phyloP scores from a whole-genome alignment of 2,329 filamentous ascomycete species.

The Penicillium vulpinum region DNA sequence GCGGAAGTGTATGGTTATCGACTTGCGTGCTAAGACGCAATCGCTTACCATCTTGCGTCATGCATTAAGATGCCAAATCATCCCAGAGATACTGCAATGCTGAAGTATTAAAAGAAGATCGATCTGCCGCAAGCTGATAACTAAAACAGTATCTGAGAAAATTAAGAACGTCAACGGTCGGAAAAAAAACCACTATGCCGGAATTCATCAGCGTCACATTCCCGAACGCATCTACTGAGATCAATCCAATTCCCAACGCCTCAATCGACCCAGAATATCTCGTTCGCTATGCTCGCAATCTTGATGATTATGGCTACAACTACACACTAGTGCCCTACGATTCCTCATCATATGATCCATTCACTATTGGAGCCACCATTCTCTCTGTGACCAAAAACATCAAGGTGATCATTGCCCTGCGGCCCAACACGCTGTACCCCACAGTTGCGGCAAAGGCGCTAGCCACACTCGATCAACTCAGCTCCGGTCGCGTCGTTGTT shows the following conservation, averaged over 20 bases:
- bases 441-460: constrained; percentile 64
- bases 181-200: constrained; percentile 22
- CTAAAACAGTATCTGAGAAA: neutral
- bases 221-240: constrained; percentile 58
- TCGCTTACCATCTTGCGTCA: constrained; percentile 1
- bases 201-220: constrained; percentile 63
- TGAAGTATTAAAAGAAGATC: neutral
- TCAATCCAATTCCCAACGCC: constrained; percentile 55
- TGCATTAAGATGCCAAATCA: neutral
- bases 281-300: constrained; percentile 18
- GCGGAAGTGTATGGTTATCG: neutral
- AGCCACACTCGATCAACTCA: constrained; percentile 62
- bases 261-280: constrained; percentile 46
- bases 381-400: constrained; percentile 58
- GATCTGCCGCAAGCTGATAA: neutral
- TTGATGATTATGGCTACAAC: constrained; percentile 59
- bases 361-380: constrained; percentile 61
- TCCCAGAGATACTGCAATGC: neutral
- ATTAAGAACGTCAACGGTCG: neutral
- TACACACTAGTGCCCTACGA: constrained; percentile 63
- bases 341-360: constrained; percentile 58
- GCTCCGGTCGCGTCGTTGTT: constrained; percentile 58
- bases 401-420: constrained; percentile 62
- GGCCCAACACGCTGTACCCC: constrained; percentile 63
- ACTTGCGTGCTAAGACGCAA: constrained; percentile 12